A percentile compares a stretch with the other conserved stretches of the same genome.
phyloP scores from a whole-genome alignment of 169 alveolate species.

The Plasmodium falciparum region DNA sequence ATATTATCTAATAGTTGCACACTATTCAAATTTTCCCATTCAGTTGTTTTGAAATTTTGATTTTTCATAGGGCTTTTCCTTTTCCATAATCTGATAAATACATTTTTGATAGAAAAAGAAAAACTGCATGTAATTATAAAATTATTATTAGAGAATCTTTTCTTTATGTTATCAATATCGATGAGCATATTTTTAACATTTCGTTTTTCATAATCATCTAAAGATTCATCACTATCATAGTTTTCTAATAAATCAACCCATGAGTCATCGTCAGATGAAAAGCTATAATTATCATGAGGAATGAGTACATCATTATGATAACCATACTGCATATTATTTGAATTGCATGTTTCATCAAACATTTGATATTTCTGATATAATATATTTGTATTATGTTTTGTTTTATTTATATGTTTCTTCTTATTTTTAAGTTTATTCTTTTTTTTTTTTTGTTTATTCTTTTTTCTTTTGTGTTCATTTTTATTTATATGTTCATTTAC shows the following conservation, averaged over 20 bases:
- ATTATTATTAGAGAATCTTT: constrained; percentile 45
- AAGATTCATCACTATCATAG: constrained; percentile 69
- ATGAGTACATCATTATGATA: too few relatives aligned
- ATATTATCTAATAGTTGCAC: constrained; percentile 21
- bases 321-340: too few relatives aligned
- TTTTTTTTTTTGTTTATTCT: constrained; percentile 3
- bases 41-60: constrained; percentile 21
- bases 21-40: neutral
- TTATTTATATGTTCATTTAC: neutral
- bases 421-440: neutral
- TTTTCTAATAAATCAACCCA: constrained; percentile 67
- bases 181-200: constrained; percentile 54
- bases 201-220: constrained; percentile 55
- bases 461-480: neutral
- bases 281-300: neutral
- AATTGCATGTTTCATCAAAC: too few relatives aligned
- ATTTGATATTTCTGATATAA: too few relatives aligned
- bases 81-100: constrained; percentile 65
- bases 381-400: too few relatives aligned
- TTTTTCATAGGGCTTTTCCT: constrained; percentile 49
- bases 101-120: constrained; percentile 49
- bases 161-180: constrained; percentile 66
- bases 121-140: constrained; percentile 72
- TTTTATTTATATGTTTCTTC: too few relatives aligned
- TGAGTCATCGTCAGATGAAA: constrained; percentile 67